Evolutionary conservation across 176 grass and related monocot species (phyloP).

Genomic region (Poa annua): DNA sequence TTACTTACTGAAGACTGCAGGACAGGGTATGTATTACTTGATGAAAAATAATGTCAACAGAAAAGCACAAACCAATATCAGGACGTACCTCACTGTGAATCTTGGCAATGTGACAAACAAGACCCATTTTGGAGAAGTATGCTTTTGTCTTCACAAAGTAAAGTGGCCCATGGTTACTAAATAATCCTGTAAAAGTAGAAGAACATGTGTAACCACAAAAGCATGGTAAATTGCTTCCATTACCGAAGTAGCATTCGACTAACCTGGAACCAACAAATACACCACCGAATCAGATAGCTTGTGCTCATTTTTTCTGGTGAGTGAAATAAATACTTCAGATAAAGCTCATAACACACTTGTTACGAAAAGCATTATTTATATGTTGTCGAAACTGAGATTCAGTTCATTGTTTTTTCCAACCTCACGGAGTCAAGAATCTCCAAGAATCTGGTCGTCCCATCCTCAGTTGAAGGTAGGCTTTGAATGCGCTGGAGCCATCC

Average conservation of each 20-base stretch:
- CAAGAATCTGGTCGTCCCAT: slow-evolving; percentile 71
- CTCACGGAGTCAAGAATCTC: slow-evolving; percentile 81
- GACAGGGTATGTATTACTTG: neutral
- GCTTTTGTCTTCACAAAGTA: slow-evolving; percentile 96
- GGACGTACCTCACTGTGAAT: slow-evolving; percentile 90
- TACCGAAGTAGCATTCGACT: neutral
- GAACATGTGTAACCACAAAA: slow-evolving; percentile 28
- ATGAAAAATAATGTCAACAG: slow-evolving; percentile 12
- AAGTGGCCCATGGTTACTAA: slow-evolving; percentile 90
- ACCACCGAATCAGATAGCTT: slow-evolving; percentile 85
- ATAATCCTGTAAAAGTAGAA: slow-evolving; percentile 64
- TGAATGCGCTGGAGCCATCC: slow-evolving; percentile 73
- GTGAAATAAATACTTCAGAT: slow-evolving; percentile 35
- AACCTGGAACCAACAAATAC: slow-evolving; percentile 90
- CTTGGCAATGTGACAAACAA: slow-evolving; percentile 90
- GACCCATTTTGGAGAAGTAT: slow-evolving; percentile 90
- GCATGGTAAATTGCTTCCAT: slow-evolving; percentile 16
- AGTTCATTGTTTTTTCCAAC: slow-evolving; percentile 41
- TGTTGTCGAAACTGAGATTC: neutral
- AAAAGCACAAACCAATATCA: slow-evolving; percentile 2
- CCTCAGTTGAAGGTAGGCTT: slow-evolving; percentile 70
- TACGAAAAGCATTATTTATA: slow-evolving; percentile 5
- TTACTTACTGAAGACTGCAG: slow-evolving; percentile 79
- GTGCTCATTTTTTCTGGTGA: slow-evolving; percentile 78
- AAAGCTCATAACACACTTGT: neutral